Conservation (phyloP, 495 filamentous ascomycete genomes). For the Parathielavia appendiculata region DNA sequence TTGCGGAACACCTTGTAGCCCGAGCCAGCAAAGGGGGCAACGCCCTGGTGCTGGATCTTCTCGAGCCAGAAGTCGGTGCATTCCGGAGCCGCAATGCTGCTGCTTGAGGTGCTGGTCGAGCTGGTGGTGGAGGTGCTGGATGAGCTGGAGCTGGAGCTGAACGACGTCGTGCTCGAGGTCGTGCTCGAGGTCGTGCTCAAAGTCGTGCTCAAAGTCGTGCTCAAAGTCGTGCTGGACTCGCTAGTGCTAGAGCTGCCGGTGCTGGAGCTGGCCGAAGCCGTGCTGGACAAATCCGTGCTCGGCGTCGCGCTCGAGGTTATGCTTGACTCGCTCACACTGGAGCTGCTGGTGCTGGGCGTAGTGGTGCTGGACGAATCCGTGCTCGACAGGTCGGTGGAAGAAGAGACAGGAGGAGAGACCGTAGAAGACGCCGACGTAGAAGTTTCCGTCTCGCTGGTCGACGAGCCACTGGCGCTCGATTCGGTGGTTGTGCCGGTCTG, state of each 20-base stretch:
- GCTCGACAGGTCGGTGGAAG: too few relatives aligned
- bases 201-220: neutral
- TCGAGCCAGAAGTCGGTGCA: constrained; percentile 44
- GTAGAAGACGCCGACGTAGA: too few relatives aligned
- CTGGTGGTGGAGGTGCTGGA: constrained; percentile 11
- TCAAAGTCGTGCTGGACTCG: neutral
- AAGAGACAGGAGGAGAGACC: too few relatives aligned
- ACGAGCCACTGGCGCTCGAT: too few relatives aligned
- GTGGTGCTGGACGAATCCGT: neutral
- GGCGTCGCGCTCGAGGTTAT: too few relatives aligned
- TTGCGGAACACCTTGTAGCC: constrained; percentile 53
- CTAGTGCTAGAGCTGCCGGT: neutral
- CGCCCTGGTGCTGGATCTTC: constrained; percentile 44
- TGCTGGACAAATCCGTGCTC: too few relatives aligned
- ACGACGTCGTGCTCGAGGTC: neutral
- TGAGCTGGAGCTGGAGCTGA: constrained; percentile 12
- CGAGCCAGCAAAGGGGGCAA: constrained; percentile 39
- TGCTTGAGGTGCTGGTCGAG: constrained; percentile 9
- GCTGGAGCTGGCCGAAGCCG: neutral
- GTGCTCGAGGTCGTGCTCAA: neutral
- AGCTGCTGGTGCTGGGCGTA: neutral
- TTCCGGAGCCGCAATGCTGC: constrained; percentile 12
- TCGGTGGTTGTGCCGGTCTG: too few relatives aligned
- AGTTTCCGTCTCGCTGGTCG: too few relatives aligned
- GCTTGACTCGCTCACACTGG: neutral